Percentiles rank a stretch among this genome's conserved stretches.
Conservation (phyloP, 176 grass and related monocot genomes). For the Rhynchospora pubera region DNA sequence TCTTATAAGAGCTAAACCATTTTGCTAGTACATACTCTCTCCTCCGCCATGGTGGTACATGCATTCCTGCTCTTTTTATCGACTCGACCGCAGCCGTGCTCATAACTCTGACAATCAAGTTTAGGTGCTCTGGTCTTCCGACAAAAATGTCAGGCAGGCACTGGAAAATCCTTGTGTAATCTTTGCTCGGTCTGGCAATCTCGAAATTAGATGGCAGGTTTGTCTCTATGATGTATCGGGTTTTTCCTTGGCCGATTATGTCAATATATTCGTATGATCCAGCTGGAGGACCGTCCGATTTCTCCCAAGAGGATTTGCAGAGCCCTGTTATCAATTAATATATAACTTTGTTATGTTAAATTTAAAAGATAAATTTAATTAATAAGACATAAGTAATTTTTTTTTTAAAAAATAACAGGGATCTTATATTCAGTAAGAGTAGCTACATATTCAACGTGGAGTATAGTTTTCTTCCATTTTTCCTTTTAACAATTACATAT, state of each 20-base stretch:
- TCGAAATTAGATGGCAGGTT: constrained; percentile 54
- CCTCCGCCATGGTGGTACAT: constrained; percentile 72
- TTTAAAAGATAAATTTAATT: background rate
- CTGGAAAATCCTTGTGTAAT: constrained; percentile 37
- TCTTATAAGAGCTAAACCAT: constrained; percentile 45
- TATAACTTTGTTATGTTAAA: no score
- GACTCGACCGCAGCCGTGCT: constrained; percentile 56
- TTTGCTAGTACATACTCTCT: constrained; percentile 56
- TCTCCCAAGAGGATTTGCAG: constrained; percentile 58
- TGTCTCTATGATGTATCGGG: constrained; percentile 67
- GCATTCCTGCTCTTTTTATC: constrained; percentile 56
- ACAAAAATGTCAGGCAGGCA: constrained; percentile 42
- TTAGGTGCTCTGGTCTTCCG: constrained; percentile 29
- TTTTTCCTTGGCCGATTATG: background rate
- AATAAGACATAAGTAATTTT: background rate
- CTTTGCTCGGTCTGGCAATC: constrained; percentile 53
- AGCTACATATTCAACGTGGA: no score
- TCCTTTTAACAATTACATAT: no score
- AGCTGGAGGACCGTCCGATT: constrained; percentile 18
- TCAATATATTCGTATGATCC: constrained; percentile 59
- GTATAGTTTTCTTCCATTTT: no score
- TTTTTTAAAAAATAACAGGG: no score
- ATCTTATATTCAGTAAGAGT: no score
- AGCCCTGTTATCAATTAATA: constrained; percentile 28
- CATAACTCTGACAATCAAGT: constrained; percentile 46